Percentiles rank a stretch among this genome's conserved stretches.
Conservation (phyloP, 129 eudicot species). For the Deinandra increscens region DNA sequence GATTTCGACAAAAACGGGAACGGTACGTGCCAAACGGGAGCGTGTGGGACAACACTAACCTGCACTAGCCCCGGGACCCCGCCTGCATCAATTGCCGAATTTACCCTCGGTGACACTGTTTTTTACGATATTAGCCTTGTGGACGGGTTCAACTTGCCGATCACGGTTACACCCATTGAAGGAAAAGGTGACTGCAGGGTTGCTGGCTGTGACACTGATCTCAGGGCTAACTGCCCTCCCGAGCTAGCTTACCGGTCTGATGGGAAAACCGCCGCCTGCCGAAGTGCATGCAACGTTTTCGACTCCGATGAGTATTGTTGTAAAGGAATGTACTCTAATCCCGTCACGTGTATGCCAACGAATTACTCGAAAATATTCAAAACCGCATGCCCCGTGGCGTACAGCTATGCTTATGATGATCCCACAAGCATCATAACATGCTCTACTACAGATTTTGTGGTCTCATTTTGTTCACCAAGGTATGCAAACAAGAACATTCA, state of each 20-base stretch:
- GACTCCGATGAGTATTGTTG: constrained; percentile 61
- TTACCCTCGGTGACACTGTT: constrained; percentile 43
- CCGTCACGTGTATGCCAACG: constrained; percentile 52
- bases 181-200: constrained; percentile 60
- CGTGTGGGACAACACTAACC: constrained; percentile 45
- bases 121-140: constrained; percentile 69
- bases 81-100: constrained; percentile 62
- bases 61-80: constrained; percentile 52
- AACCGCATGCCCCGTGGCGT: constrained; percentile 58
- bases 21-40: constrained; percentile 60
- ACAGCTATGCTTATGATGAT: constrained; percentile 66
- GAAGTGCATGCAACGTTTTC: constrained; percentile 56
- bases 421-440: constrained; percentile 59
- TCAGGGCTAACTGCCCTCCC: constrained; percentile 50
- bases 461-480: constrained; percentile 66
- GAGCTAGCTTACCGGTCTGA: constrained; percentile 37
- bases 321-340: constrained; percentile 45
- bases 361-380: constrained; percentile 53
- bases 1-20: constrained; percentile 46
- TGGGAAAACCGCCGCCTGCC: constrained; percentile 44
- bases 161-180: constrained; percentile 41
- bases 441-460: constrained; percentile 42
- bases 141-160: constrained; percentile 64
- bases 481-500: constrained; percentile 20
- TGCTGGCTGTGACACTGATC: constrained; percentile 55